These are phyloP conservation scores for Hemisphaericaspora xylofermentans DNA, from an alignment of 1,139 yeast genomes.

Conservation along the genomic window DNA sequence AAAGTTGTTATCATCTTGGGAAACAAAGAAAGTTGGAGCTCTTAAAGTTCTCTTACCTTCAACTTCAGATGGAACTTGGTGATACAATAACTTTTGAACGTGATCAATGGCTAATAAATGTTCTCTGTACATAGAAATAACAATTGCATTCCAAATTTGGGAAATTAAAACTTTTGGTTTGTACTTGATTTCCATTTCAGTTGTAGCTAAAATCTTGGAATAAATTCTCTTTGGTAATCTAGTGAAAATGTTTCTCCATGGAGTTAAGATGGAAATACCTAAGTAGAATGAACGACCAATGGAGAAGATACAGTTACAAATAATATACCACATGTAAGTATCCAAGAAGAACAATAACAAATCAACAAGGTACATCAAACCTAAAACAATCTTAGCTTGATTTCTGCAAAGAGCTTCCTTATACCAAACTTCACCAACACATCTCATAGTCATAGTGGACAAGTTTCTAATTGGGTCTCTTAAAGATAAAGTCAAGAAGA, in stretches of 20 bases:
- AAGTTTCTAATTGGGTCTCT: conserved; percentile 88
- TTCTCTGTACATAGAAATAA: conserved; percentile 97
- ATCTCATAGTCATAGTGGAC: conserved; percentile 48
- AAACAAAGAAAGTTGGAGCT: conserved; percentile 97
- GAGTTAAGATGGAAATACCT: conserved; percentile 97
- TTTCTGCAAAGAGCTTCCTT: conserved; percentile 71
- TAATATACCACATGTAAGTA: conserved; percentile 98
- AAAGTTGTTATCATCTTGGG: conserved; percentile 94
- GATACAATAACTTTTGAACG: conserved; percentile 93
- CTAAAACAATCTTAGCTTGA: conserved; percentile 85
- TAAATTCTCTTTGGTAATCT: conserved; percentile 98
- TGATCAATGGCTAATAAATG: conserved; percentile 96
- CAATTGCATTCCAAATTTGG: conserved; percentile 98
- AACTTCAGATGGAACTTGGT: conserved; percentile 95
- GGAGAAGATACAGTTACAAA: conserved; percentile 91
- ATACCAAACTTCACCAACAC: conserved; percentile 88
- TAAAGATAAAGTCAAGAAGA: conserved; percentile 83
- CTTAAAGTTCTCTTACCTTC: conserved; percentile 98
- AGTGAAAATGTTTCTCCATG: conserved; percentile 98
- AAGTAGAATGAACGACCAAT: conserved; percentile 96
- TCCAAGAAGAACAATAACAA: conserved; percentile 94
- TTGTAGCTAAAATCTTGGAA: conserved; percentile 94
- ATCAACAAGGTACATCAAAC: conserved; percentile 90
- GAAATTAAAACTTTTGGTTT: conserved; percentile 97
- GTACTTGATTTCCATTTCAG: conserved; percentile 98